Base-by-base conservation (phyloP, 1,284 basidiomycete species). In the Salmacisia buchloeana region DNA sequence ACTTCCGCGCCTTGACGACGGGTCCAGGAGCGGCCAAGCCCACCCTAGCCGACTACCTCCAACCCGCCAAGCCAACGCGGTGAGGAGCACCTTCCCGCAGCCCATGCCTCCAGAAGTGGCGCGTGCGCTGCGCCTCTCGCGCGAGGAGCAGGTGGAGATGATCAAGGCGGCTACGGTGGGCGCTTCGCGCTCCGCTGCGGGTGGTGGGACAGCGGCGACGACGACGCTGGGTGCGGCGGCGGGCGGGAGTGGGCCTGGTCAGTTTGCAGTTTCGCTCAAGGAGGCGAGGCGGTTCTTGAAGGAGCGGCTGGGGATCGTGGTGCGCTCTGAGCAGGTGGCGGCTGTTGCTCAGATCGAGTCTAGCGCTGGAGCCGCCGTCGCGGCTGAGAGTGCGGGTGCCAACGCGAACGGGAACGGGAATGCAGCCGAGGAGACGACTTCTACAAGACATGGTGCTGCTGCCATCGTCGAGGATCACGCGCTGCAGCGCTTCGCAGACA, bases 61-160 rank as follows among this genome's bases (percentile, higher is more conserved):
- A 54, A 5, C 49, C 49, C 18, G 49, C 49, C 2, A 54, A 54
- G 21, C 49, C 49, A 54, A 54, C 34, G 49, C 29, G 27, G 49
- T 54, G 12, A 25, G 29, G 49, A 54, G 49, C 27, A 54, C 49
- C 6, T 54, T 54, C 27, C 49, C 49, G 12, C 49, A 54, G 33
- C 49, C 49, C 13, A 54, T 54, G 49, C 49, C 49, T 25, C 49
- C 49, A 7, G 49, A 54, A n/a, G 49, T 54, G 13, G 49, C 49
- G 29, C 49, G 49, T 33, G 49, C 49, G 29, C 27, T 54, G 12
- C 31, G 34, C 29, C 49, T 54, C 12, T 54, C 49, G 15, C 12
- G 49, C 1, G 49, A 54, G 27, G 49, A 54, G 31, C 49, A 54
- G 49, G 13, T 31, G 29, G 49, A 54, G 25, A 7, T 54, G 27